Conservation (phyloP, 306 rosid species). For the Cicer yamashitae region DNA sequence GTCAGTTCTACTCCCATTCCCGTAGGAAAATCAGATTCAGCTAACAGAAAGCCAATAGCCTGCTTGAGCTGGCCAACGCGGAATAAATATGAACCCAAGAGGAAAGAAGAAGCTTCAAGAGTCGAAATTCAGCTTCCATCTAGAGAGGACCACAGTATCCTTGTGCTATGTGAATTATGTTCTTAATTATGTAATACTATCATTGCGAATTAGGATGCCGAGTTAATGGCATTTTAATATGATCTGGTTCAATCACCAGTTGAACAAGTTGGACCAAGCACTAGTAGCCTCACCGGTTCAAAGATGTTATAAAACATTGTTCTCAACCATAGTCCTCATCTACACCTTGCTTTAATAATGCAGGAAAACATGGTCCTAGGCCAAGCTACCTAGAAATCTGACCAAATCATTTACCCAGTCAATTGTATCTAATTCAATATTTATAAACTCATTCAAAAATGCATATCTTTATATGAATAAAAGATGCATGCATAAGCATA, state of each 20-base stretch:
- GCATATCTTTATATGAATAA: not conserved
- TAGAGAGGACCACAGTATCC: not conserved
- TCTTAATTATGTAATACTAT: not conserved
- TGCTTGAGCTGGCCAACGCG: not conserved
- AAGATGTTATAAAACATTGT: not conserved
- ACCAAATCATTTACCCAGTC: not conserved
- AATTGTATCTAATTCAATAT: constrained; percentile 25
- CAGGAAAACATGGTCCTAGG: constrained; percentile 16
- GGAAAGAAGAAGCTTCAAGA: not conserved
- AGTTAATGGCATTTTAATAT: not conserved
- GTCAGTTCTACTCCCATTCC: not conserved
- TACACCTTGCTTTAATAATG: not conserved
- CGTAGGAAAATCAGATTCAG: constrained; percentile 1
- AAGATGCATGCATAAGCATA: constrained; percentile 7
- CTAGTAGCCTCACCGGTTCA: not conserved
- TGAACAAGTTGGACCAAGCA: not conserved
- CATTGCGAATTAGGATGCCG: not conserved
- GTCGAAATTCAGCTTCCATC: not conserved
- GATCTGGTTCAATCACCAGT: not conserved
- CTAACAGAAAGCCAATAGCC: not conserved
- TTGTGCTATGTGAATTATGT: not conserved
- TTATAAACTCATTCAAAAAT: constrained; percentile 1
- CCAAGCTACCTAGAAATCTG: constrained; percentile 1
- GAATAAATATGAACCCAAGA: not conserved
- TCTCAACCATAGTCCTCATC: not conserved